phyloP scores from a whole-genome alignment of 2,329 filamentous ascomycete genomes.

The Microsporum audouinii region DNA sequence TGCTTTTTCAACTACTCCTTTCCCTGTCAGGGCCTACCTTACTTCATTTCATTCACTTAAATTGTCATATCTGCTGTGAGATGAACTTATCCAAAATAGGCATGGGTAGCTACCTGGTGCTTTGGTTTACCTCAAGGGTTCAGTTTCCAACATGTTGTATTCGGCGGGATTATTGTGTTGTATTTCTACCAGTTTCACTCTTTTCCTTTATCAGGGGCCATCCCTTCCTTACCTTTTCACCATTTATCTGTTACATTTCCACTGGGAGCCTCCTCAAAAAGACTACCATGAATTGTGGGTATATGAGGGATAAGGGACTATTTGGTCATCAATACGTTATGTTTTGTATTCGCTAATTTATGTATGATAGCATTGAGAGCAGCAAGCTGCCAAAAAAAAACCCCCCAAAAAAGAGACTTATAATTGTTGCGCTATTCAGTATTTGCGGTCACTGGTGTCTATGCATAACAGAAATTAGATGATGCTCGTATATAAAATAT shows the following conservation, averaged over 20 bases:
- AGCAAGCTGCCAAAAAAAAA: background rate
- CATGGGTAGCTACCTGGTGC: slow-evolving; percentile 18
- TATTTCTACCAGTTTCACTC: background rate
- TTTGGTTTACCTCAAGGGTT: slow-evolving; percentile 20
- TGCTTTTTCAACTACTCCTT: slow-evolving; percentile 16
- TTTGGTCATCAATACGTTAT: background rate
- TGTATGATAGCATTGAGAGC: background rate
- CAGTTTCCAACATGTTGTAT: background rate
- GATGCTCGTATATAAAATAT: background rate
- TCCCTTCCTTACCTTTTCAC: background rate
- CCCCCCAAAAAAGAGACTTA: background rate
- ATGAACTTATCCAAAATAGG: slow-evolving; percentile 19
- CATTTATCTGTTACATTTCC: background rate
- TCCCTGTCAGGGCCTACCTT: slow-evolving; percentile 13
- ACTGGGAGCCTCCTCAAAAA: background rate
- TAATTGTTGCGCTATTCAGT: background rate
- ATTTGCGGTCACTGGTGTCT: background rate
- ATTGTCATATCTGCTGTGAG: slow-evolving; percentile 21
- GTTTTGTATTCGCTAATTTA: background rate
- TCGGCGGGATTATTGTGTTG: background rate
- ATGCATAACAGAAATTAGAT: background rate
- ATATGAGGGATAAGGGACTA: background rate
- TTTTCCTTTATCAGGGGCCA: background rate
- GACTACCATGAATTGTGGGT: background rate
- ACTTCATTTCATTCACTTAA: slow-evolving; percentile 20